Base-by-base conservation (phyloP, 371 early-diverging fungal species). In the Blyttiomyces sp. region DNA sequence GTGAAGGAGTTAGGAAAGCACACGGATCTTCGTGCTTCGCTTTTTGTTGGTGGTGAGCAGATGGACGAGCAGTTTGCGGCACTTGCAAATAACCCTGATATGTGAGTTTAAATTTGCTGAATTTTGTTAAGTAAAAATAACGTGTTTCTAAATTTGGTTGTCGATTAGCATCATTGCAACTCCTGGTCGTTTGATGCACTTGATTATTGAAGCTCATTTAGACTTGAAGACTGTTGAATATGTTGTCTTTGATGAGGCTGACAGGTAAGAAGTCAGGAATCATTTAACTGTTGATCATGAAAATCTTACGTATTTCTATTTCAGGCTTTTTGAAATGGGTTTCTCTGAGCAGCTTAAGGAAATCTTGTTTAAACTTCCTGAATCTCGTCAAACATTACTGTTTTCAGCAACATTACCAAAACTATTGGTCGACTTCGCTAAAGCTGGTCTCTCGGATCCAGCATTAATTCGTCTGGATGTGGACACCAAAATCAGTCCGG, bases 201-300 rank as follows among this genome's bases (percentile, higher is more conserved):
- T 98, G 75, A 80, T 92, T n/a, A 88, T 94, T 3, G 98, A 97
- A 75, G 95, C 92, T 86, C 88, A 89, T 46, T 68, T 94, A 54
- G 91, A 90, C 64, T 64, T 96, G 48, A 82, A 85, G 58, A 87
- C 89, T 3, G 86, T 98, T 35, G 92, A 95, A 74, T 95, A 93
- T 64, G 82, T 99, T 60, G 97, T 99, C 0, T 93, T 98, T 80
- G 99, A 99, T 75, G 99, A 99, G 74, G 97, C 98, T 4, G 99
- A 96, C 85, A 86, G 96, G 80, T 86, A 71, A 17, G 24, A 19
- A 13, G 21, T 21, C 19, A 19, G 19, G 32, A 2, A 9, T 34
- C 2, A 34, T 44, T 56, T 30, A 31, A 17, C 9, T n/a, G 17
- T 26, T 1, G 0, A 21, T 26, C 11, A 45, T 63, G 51, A 9